A percentile compares a stretch with the other conserved stretches of the same genome.
These are phyloP conservation scores for Aspergillus alliaceus DNA, from an alignment of 2,329 filamentous ascomycete genomes.

Conservation along the genomic window DNA sequence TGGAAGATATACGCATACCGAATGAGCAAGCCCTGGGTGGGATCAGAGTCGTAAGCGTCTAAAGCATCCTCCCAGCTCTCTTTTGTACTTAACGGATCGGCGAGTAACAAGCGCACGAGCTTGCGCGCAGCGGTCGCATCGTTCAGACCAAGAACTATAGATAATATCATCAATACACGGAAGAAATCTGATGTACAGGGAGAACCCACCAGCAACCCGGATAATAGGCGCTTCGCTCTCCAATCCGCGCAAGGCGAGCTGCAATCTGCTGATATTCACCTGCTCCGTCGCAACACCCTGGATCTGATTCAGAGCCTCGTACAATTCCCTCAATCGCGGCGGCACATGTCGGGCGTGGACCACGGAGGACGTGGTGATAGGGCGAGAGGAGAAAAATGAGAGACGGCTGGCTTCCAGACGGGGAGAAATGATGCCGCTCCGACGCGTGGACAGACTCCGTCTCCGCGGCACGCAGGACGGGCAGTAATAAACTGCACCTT, in stretches of 20 bases:
- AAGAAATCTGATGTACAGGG: not conserved
- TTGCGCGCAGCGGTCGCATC: constrained; percentile 52
- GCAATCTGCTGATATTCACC: constrained; percentile 59
- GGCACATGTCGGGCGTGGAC: constrained; percentile 58
- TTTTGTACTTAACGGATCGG: constrained; percentile 65
- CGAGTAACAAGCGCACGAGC: constrained; percentile 68
- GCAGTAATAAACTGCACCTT: constrained; percentile 35
- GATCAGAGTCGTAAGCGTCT: constrained; percentile 47
- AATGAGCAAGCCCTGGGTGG: constrained; percentile 62
- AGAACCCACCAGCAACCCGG: constrained; percentile 53
- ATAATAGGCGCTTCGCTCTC: constrained; percentile 55
- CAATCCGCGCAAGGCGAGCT: constrained; percentile 59
- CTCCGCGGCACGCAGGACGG: constrained; percentile 43
- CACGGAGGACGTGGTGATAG: constrained; percentile 52
- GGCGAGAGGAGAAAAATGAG: constrained; percentile 24
- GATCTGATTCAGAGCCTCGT: constrained; percentile 54
- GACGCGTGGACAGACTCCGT: constrained; percentile 32
- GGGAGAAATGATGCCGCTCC: constrained; percentile 14
- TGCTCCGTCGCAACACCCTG: constrained; percentile 54
- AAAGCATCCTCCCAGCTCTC: constrained; percentile 68
- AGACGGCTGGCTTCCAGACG: constrained; percentile 4
- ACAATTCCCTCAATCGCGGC: constrained; percentile 51
- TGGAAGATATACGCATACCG: constrained; percentile 50
- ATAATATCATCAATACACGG: not conserved
- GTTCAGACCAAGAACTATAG: constrained; percentile 51